These are phyloP conservation scores for Candida ipomoeae DNA, from an alignment of 805 yeast genomes.

Conservation along the genomic window DNA sequence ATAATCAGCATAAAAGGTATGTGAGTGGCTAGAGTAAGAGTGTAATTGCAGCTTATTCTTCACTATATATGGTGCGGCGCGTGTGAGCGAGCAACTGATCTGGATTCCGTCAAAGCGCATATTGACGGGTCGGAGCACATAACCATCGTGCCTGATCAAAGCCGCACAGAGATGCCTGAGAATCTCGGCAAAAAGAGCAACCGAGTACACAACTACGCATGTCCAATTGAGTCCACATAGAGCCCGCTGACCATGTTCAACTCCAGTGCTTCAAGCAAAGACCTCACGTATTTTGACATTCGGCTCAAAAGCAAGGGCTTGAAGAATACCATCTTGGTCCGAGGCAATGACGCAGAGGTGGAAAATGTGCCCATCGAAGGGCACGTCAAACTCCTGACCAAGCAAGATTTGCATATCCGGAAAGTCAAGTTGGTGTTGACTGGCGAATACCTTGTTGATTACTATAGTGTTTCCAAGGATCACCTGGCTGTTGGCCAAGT, in stretches of 20 bases:
- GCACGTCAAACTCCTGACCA: conserved; percentile 42
- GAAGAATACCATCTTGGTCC: conserved; percentile 40
- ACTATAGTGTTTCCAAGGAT: conserved; percentile 28
- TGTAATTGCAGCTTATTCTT: background rate
- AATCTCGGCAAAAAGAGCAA: conserved; percentile 2
- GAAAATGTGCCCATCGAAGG: conserved; percentile 44
- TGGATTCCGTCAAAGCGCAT: background rate
- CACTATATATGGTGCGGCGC: background rate
- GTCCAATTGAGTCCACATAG: background rate
- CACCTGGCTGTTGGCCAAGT: conserved; percentile 32
- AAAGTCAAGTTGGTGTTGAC: conserved; percentile 34
- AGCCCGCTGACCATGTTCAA: background rate
- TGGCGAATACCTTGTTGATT: conserved; percentile 44
- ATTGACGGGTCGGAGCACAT: background rate
- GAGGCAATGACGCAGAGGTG: conserved; percentile 44
- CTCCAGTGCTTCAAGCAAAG: conserved; percentile 8
- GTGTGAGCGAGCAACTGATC: background rate
- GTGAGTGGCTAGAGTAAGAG: too few species aligned
- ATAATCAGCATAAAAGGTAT: too few species aligned
- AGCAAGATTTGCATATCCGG: conserved; percentile 39
- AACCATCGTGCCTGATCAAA: background rate
- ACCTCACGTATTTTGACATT: conserved; percentile 35
- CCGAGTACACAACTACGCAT: background rate
- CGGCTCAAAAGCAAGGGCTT: conserved; percentile 37
- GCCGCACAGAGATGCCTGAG: background rate